Percentiles rank a stretch among this genome's conserved stretches.
Evolutionary conservation across 345 rosid genomes (phyloP).

Genomic region (Stellera chamaejasme): DNA sequence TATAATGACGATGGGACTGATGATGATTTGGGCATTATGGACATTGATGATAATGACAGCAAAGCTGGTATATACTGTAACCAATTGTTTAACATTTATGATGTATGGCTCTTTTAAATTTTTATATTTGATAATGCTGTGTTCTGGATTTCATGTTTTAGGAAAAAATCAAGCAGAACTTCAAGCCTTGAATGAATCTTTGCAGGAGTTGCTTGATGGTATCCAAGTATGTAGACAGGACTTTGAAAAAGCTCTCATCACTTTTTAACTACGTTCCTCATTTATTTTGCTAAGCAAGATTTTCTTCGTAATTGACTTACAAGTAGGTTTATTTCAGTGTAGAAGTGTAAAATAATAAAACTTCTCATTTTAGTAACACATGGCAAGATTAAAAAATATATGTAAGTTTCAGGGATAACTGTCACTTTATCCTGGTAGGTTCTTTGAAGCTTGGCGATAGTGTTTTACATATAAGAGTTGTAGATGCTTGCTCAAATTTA

Average conservation of each 20-base stretch:
- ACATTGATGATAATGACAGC: conserved; percentile 73
- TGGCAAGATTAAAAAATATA: too few relatives aligned
- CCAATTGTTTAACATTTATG: conserved; percentile 8
- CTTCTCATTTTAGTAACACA: too few relatives aligned
- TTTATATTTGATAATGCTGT: conserved; percentile 8
- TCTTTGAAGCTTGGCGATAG: too few relatives aligned
- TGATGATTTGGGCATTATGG: conserved; percentile 96
- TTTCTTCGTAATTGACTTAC: not conserved
- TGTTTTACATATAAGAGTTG: too few relatives aligned
- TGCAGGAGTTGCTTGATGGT: conserved; percentile 95
- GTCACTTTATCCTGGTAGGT: too few relatives aligned
- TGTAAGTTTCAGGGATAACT: too few relatives aligned
- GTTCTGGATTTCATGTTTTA: conserved; percentile 24
- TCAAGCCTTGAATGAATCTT: conserved; percentile 76
- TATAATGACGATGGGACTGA: conserved; percentile 47
- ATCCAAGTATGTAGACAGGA: conserved; percentile 50
- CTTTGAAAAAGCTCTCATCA: not conserved
- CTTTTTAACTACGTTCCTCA: not conserved
- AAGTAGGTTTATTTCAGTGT: too few relatives aligned
- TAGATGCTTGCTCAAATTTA: too few relatives aligned
- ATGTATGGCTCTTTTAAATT: conserved; percentile 9
- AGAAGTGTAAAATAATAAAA: too few relatives aligned
- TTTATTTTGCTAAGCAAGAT: not conserved
- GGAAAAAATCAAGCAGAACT: conserved; percentile 77
- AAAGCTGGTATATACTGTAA: conserved; percentile 48